Percentiles rank a stretch among this genome's conserved stretches.
Conservation (phyloP, 345 rosid species). For the Firmiana major region DNA sequence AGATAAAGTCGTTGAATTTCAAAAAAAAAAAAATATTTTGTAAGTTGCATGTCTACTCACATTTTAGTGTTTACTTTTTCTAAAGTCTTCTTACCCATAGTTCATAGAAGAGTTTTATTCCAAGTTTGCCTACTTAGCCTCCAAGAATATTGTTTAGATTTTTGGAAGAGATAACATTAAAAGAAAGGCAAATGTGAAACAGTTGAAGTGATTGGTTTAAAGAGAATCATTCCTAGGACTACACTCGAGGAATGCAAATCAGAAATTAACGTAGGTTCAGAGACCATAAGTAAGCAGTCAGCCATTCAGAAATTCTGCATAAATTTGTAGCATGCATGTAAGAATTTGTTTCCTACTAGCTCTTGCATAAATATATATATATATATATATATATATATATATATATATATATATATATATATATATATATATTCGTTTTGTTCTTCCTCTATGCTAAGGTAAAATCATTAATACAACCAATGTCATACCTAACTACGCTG, state of each 20-base stretch:
- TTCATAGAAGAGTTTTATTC: no score
- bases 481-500: constrained; percentile 1
- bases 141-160: not conserved
- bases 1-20: no score
- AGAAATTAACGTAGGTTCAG: not conserved
- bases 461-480: not conserved
- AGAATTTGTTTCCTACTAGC: not conserved
- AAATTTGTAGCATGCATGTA: not conserved
- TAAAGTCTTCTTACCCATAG: no score
- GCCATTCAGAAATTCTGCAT: not conserved
- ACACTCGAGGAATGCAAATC: not conserved
- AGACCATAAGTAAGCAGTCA: not conserved
- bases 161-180: not conserved
- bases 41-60: no score
- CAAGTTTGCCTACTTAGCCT: not conserved
- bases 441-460: not conserved
- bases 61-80: no score
- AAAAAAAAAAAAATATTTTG: no score
- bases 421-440: not conserved
- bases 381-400: no score
- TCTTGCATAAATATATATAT: no score
- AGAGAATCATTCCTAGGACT: not conserved
- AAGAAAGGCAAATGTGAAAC: not conserved
- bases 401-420: no score
- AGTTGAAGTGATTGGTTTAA: not conserved